Evolutionary conservation across 2,329 filamentous ascomycete species (phyloP), one percentile per base, ranked within the genome.

Genomic region (Diaporthe ampelina): DNA sequence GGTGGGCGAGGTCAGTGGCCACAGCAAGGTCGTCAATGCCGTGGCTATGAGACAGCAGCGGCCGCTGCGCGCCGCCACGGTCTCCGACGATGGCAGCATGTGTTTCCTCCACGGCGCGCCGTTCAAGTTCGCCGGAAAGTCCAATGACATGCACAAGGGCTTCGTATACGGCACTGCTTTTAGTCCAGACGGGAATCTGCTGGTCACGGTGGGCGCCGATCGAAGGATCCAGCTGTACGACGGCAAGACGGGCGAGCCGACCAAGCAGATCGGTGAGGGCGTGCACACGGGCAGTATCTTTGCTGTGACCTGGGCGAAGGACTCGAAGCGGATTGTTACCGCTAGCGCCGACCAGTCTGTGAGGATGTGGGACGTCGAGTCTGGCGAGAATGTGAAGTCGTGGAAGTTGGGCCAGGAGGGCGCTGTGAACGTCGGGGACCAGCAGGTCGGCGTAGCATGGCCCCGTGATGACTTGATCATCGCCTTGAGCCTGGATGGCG

Each of bases 391-490:
- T 26, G 87, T 93, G 10, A 94, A 97, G 82, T 94, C 91, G 35
- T 99, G 97, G 97, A 90, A 90, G 77, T 90, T 98, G 81, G 95
- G 95, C 29, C 91, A 90, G 43, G 93, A 95, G 56, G 92, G 92
- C 21, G 86, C 85, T 58, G 89, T 92, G 76, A 95, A 91, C 81
- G 87, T 98, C 50, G 88, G 89, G 4, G 90, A 98, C 81, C 97
- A 99, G 83, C 97, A 99, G 82, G 94, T 98, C 43, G 97, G 97
- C 70, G 95, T 99, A 8, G 94, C 97, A 13, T 97, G 95, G 92
- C 94, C 95, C 1, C 93, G 87, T 70, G 97, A 99, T 81, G 94
- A 94, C 40, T 87, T 98, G 75, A 91, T 99, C 77, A 95, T 99
- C 82, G 97, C 94, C 82, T 86, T 98, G 77, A 97, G 95, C 78